Evolutionary conservation across 2,329 filamentous ascomycete species (phyloP).

Genomic region (Fusarium sp.): DNA sequence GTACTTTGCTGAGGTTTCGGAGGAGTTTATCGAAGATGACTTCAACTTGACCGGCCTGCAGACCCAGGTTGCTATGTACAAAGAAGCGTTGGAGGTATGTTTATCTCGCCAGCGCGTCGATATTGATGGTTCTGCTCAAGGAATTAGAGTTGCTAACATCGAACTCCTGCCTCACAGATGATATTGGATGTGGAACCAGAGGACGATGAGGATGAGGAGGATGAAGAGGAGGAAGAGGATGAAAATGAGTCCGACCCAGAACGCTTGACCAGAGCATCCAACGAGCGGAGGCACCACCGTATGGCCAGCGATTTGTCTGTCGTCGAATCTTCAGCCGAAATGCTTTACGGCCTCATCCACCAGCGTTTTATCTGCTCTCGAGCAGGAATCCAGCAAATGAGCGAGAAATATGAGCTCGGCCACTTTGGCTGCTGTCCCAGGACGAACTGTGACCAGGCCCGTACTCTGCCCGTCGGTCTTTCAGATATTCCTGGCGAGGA

Average conservation of each 20-base stretch:
- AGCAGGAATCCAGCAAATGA: conserved; percentile 98
- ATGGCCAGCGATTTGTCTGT: conserved; percentile 94
- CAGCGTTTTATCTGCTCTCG: conserved; percentile 98
- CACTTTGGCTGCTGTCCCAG: conserved; percentile 98
- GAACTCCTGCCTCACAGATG: conserved; percentile 68
- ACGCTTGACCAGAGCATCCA: conserved; percentile 58
- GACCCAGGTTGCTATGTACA: conserved; percentile 97
- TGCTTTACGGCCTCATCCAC: conserved; percentile 97
- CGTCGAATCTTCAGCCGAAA: conserved; percentile 97
- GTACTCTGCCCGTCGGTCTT: conserved; percentile 91
- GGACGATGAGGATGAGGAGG: conserved; percentile 88
- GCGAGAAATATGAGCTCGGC: conserved; percentile 96
- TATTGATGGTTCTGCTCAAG: background rate
- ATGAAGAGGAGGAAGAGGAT: conserved; percentile 80
- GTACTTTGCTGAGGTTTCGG: conserved; percentile 98
- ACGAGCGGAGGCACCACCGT: conserved; percentile 81
- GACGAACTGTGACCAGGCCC: conserved; percentile 88
- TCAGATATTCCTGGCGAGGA: conserved; percentile 96
- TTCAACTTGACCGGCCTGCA: conserved; percentile 98
- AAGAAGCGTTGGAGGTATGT: conserved; percentile 88
- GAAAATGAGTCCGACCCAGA: conserved; percentile 76
- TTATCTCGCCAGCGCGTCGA: conserved; percentile 3
- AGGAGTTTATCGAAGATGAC: conserved; percentile 99
- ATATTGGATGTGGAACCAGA: conserved; percentile 98
- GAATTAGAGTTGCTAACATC: conserved; percentile 12